Evolutionary conservation across 768 basidiomycete species (phyloP), one percentile per base, ranked within the genome.

Genomic region (Leucocoprinus birnbaumii): DNA sequence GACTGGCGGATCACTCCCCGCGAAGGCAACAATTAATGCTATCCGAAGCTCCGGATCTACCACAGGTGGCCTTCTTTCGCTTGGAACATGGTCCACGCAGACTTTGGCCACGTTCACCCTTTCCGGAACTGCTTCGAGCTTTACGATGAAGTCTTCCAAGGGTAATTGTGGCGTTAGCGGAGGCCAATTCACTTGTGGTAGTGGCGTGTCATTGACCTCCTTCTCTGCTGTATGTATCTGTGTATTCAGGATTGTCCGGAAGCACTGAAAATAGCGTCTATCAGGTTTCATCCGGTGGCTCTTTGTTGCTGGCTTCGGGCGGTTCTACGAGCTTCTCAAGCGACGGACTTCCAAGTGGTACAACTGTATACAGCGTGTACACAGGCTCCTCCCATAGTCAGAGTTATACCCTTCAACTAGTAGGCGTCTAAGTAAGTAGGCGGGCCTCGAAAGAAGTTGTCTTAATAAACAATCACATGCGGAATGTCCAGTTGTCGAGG

Each of bases 81-180:
- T 61, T 7, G 84, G 82, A 18, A 84, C 80, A 11, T 84, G 82
- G 82, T 82, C 80, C 7, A 80, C 78, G 9, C 83, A 85, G 64
- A 84, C 82, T 7, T 70, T 78, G 31, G 83, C 82, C 11, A 84
- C 83, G 2, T 80, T 76, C 61, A 78, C 78, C 1, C 56, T 80
- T 25, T 73, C 77, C 7, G 80, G 82, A 27, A 69, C 73, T 16
- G 60, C 73, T 21, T 71, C 72, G 7, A 75, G 77, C 60, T 84
- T 85, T 69, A 84, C 80, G 9, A 71, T 86, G 71, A 72, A 72
- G 22, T 81, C 81, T 21, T 82, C 80, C 10, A 85, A 84, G 65
- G 84, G 84, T 13, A 70, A 65, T 49, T 86, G 83, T 62, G 80
- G 76, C 16, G 75, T 84, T 37, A 73, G 72, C 18, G 62, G 66